Percentiles rank a stretch among this genome's conserved stretches.
phyloP scores from a whole-genome alignment of 2,329 filamentous ascomycete genomes.

The Calonectria fujianensis region DNA sequence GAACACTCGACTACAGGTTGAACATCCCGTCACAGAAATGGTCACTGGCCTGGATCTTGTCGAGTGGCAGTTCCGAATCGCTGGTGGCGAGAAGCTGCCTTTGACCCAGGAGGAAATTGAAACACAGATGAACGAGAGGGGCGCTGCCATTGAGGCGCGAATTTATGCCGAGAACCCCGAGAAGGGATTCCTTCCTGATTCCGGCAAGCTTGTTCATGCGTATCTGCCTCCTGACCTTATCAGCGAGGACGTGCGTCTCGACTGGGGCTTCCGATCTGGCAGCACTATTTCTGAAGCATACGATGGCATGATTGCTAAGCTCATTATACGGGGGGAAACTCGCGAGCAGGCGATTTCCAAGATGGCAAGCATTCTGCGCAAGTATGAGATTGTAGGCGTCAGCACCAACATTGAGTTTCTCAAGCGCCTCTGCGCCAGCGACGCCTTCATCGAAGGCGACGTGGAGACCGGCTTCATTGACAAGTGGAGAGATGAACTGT shows the following conservation, averaged over 20 bases:
- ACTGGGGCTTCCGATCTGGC: constrained; percentile 93
- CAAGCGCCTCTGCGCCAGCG: constrained; percentile 88
- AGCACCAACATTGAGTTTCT: constrained; percentile 98
- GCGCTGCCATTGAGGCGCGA: constrained; percentile 94
- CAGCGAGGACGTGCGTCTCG: constrained; percentile 85
- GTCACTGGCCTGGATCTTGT: constrained; percentile 85
- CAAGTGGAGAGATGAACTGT: constrained; percentile 88
- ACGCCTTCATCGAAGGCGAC: constrained; percentile 88
- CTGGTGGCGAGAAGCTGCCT: constrained; percentile 74
- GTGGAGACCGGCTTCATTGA: constrained; percentile 98
- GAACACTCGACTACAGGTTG: constrained; percentile 94
- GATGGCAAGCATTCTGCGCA: constrained; percentile 85
- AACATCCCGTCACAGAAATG: constrained; percentile 91
- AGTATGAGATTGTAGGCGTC: constrained; percentile 94
- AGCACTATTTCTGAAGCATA: constrained; percentile 96
- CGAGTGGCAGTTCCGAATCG: constrained; percentile 93
- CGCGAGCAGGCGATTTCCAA: constrained; percentile 89
- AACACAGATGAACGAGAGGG: constrained; percentile 81
- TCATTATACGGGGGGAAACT: constrained; percentile 90
- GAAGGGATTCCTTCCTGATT: constrained; percentile 94
- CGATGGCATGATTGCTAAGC: constrained; percentile 98
- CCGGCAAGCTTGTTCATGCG: constrained; percentile 89
- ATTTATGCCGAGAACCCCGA: constrained; percentile 98
- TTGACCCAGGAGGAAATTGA: constrained; percentile 80
- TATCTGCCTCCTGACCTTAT: constrained; percentile 79